These are phyloP conservation scores for Nematodospora valgi DNA, from an alignment of 805 yeast genomes.

Conservation along the genomic window DNA sequence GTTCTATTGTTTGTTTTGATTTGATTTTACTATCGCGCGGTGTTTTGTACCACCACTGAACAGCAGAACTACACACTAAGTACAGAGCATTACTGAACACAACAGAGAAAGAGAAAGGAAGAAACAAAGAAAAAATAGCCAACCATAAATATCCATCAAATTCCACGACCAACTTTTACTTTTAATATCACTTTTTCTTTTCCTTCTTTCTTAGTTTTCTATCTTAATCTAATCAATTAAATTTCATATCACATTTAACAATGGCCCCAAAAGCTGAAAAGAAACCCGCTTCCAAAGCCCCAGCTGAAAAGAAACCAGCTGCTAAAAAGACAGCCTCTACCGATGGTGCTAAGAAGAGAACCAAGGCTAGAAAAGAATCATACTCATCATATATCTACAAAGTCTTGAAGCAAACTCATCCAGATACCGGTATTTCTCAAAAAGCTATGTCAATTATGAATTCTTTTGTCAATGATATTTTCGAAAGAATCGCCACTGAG, in stretches of 20 bases:
- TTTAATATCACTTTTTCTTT: neutral
- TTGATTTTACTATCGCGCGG: neutral
- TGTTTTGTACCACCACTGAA: neutral
- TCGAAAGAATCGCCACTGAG: conserved; percentile 96
- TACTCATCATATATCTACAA: conserved; percentile 98
- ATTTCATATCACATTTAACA: conserved; percentile 21
- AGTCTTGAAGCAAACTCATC: conserved; percentile 98
- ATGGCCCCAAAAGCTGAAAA: conserved; percentile 71
- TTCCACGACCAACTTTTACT: conserved; percentile 5
- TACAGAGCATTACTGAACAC: too few relatives aligned
- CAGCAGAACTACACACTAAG: too few relatives aligned
- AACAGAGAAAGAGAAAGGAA: conserved; percentile 1
- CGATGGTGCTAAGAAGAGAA: conserved; percentile 83
- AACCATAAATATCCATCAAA: conserved; percentile 8
- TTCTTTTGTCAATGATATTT: conserved; percentile 96
- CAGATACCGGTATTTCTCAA: conserved; percentile 99
- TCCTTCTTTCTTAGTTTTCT: conserved; percentile 1
- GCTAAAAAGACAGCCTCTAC: conserved; percentile 85
- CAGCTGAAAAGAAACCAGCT: conserved; percentile 90
- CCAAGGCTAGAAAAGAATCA: conserved; percentile 96
- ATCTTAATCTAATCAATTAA: neutral
- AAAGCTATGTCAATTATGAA: conserved; percentile 98
- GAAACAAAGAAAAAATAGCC: conserved; percentile 1
- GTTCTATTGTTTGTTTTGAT: too few relatives aligned
- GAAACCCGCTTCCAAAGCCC: conserved; percentile 93